These are phyloP conservation scores for Myxozyma monticola DNA, from an alignment of 805 yeast genomes.

Conservation along the genomic window DNA sequence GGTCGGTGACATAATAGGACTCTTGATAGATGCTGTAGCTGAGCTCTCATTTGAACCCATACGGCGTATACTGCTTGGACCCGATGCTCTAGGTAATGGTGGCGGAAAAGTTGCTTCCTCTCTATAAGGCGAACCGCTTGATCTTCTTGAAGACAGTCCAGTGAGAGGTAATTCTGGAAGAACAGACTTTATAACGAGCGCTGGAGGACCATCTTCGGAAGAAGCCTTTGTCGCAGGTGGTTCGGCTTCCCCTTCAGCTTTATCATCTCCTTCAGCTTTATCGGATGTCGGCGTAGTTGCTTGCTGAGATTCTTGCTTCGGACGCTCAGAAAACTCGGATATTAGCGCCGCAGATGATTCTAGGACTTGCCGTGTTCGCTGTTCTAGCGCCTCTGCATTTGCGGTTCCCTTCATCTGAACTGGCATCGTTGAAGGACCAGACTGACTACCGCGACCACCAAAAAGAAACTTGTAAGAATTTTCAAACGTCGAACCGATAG, in stretches of 20 bases:
- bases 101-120: background rate
- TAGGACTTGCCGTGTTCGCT: constrained; percentile 25
- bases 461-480: constrained; percentile 38
- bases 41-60: constrained; percentile 2
- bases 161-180: background rate
- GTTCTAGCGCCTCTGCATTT: constrained; percentile 15
- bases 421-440: background rate
- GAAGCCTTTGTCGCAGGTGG: no score
- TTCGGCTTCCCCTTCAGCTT: no score
- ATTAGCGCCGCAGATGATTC: constrained; percentile 21
- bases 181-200: background rate
- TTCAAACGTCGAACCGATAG: constrained; percentile 40
- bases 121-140: background rate
- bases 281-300: constrained; percentile 3
- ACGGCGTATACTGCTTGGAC: constrained; percentile 5
- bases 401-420: constrained; percentile 18
- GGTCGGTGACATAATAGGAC: no score
- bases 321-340: constrained; percentile 12
- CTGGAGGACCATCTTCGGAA: no score
- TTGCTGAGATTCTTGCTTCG: constrained; percentile 8
- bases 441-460: constrained; percentile 11
- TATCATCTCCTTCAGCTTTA: background rate
- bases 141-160: background rate
- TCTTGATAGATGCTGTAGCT: background rate
- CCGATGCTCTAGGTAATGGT: background rate